Evolutionary conservation across 148 eudicot species (phyloP), one percentile per base, ranked within the genome.

Genomic region (Camellia granthamiana): DNA sequence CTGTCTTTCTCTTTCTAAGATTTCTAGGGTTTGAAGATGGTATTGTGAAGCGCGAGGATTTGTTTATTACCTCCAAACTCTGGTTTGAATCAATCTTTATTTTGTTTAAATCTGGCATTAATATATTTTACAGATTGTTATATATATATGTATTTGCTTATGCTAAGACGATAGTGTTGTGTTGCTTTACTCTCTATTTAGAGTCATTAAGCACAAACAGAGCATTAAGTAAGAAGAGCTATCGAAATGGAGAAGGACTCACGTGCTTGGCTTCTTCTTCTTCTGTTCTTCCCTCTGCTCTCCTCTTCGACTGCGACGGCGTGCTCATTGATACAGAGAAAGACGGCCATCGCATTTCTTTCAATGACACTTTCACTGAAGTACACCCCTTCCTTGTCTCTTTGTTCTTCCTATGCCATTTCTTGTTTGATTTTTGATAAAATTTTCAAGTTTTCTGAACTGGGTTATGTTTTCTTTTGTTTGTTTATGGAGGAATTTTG

Each of bases 241-340:
- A 63, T 38, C 16, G 80, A 2, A n/a, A 70, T 16, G 59, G 72
- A 23, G 30, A 0, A 23, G 30, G 30, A 18, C 83, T 79, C 6
- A 81, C 70, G 12, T 85, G 92, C 85, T 82, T 85, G 62, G 88
- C 79, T 8, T 14, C 83, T 3, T 85, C 87, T 72, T 56, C 89
- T 18, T 77, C 96, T 78, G 86, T 79, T 38, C 75, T 88, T 77
- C 99, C 99, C 0, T 80, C 93, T 9, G 99, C 99, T 44, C 91
- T 96, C 49, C 89, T 96, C 49, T 94, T 96, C 82, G 99, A 94
- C 72, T 94, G 99, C 75, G 99, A 96, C 73, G 99, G 97, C 65
- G 99, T 96, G 49, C 95, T 94, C 67, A 98, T 94, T 13, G 99
- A 96, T 81, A 96, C 99, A 7, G 99, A 96, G 83, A 94, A 86